phyloP scores from a whole-genome alignment of 2,329 filamentous ascomycete species.

The Volutella citrinella region DNA sequence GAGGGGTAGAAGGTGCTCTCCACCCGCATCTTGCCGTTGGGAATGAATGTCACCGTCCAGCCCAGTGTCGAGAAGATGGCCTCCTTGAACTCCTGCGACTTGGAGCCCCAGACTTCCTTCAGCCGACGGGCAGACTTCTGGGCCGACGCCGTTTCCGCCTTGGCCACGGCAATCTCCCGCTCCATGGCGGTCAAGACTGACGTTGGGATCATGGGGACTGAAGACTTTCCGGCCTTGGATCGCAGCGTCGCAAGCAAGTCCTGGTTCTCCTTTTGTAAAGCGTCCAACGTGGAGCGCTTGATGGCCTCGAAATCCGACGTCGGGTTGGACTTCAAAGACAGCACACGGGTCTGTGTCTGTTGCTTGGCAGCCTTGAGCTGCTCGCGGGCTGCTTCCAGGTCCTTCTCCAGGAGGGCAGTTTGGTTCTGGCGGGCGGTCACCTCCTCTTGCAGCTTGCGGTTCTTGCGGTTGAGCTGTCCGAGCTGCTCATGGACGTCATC shows the following conservation, averaged over 20 bases:
- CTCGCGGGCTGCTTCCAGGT: conserved; percentile 67
- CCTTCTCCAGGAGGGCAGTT: conserved; percentile 68
- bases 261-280: conserved; percentile 78
- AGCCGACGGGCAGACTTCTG: conserved; percentile 83
- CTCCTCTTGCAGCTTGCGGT: conserved; percentile 79
- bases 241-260: conserved; percentile 74
- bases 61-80: conserved; percentile 88
- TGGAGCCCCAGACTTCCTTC: conserved; percentile 88
- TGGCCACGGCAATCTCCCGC: conserved; percentile 70
- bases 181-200: conserved; percentile 73
- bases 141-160: conserved; percentile 65
- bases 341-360: conserved; percentile 73
- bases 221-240: conserved; percentile 37
- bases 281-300: conserved; percentile 75
- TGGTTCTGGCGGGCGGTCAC: conserved; percentile 67
- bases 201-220: conserved; percentile 66
- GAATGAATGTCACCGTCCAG: conserved; percentile 93
- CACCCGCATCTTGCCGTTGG: conserved; percentile 93
- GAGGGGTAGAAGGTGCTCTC: conserved; percentile 81
- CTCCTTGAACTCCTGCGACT: conserved; percentile 92
- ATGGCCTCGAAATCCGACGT: conserved; percentile 82
- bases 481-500: conserved; percentile 67
- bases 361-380: conserved; percentile 67
- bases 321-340: conserved; percentile 88
- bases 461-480: conserved; percentile 82